Evolutionary conservation across 202 grass and related monocot species (phyloP), one percentile per base, ranked within the genome.

Genomic region (Schoenoplectus triqueter): DNA sequence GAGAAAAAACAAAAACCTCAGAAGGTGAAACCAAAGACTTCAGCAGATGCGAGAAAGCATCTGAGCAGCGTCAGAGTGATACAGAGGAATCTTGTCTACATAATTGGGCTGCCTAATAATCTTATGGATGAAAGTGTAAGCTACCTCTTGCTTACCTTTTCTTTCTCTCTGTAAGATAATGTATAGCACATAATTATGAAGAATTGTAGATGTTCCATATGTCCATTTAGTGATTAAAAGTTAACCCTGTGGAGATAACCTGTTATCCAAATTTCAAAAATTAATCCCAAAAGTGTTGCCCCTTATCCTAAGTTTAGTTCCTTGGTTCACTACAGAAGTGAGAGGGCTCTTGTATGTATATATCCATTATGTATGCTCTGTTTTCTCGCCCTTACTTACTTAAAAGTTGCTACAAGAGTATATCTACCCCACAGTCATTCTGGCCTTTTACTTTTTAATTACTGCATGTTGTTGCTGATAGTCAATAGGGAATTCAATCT

Each of bases 51-150:
- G 83, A 99, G 88, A 88, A 99, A 96, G 70, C 96, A 96, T 92
- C 87, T 99, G 40, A 85, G 79, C n/a, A 88, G 88, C 60, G 91
- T 99, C 78, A 96, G 96, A 89, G 96, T 99, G 79, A 92, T 99
- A 61, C 96, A 99, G 85, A 87, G 90, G 73, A 99, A 96, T 79
- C 93, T 99, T 22, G 96, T 94, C 79, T 99, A 99, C 82, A 94
- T 96, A 89, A 91, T 90, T 86, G 96, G 96, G 20, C 82, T 99
- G 55, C 93, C 93, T 90, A 81, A 86, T 84, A 91, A 96, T 86
- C 84, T 99, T 68, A 94, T 92, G 78, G 88, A 92, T 55, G 93
- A 94, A 89, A 95, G 19, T 88, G 96, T 99, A 80, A 87, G 96
- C 72, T 56, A 22, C 46, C 31, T 31, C 18, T 66, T 49, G 13